Evolutionary conservation across 1,284 basidiomycete genomes (phyloP), one percentile per base, ranked within the genome.

Genomic region (Kalmanozyma brasiliensis): DNA sequence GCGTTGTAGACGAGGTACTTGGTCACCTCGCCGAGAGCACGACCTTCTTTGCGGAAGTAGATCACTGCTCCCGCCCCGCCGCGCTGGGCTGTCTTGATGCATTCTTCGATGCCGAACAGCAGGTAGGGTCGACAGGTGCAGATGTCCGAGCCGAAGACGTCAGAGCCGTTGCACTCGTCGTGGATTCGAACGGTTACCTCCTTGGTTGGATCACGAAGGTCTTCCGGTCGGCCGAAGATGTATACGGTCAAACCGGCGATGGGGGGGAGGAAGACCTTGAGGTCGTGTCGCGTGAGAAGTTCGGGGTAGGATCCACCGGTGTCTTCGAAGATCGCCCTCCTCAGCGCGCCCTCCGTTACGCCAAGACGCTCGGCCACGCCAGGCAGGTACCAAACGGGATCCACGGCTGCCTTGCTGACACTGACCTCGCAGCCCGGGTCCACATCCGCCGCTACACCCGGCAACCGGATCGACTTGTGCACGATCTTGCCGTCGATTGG

Each of bases 271-370:
- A 97, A 97, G 22, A 94, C 87, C 82, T 95, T 94, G 85, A 98
- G 90, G 80, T 96, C 93, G 1, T 92, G 93, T 14, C 94, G 89
- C 10, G 94, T 97, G 74, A 98, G 89, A 43, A 98, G 87, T 77
- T 98, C 94, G 2, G 94, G 94, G 82, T 96, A 95, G 90, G 94
- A 94, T 77, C 93, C 94, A 74, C 93, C 93, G 4, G 85, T 85
- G 60, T 97, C 94, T 81, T 97, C 94, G 74, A 97, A 98, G 29
- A 98, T 85, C 0, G 92, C 91, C 19, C 94, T 87, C 30, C 94
- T 89, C 9, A 98, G 87, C 1, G 92, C 84, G 10, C 86, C 87
- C 83, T 98, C 95, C 0, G 91, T 90, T 46, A 82, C 46, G 19
- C 77, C 76, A 16, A 79, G 58, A 8, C 75, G 58, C 34, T 76